A percentile compares a stretch with the other conserved stretches of the same genome.
Evolutionary conservation across 164 flowering plant species (phyloP).

Genomic region (Stephania cephalantha): DNA sequence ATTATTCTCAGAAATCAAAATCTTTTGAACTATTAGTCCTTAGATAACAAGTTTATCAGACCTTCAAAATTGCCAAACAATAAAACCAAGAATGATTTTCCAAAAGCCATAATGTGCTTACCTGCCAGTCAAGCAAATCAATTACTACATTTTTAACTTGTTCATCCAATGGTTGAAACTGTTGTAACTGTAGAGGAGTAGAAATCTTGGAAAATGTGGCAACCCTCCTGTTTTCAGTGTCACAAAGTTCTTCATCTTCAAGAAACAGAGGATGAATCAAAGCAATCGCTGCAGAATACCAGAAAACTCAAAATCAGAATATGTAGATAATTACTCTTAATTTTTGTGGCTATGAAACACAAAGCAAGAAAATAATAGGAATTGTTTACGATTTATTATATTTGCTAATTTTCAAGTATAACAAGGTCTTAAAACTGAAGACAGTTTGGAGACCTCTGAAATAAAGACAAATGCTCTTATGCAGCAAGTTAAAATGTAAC

Average conservation of each 20-base stretch:
- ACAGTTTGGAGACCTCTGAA: neutral
- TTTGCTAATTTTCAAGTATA: neutral
- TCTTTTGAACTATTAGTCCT: too few species aligned
- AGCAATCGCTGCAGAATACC: slow-evolving; percentile 54
- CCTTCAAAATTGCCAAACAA: neutral
- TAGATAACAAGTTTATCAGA: neutral
- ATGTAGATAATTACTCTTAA: neutral
- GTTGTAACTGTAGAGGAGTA: slow-evolving; percentile 50
- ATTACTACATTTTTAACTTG: slow-evolving; percentile 48
- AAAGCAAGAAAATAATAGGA: neutral
- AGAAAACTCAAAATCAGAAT: slow-evolving; percentile 6
- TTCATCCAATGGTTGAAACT: slow-evolving; percentile 39
- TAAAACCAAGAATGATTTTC: neutral
- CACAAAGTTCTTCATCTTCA: slow-evolving; percentile 45
- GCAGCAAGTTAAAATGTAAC: neutral
- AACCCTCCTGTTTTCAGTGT: slow-evolving; percentile 39
- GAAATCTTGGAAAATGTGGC: slow-evolving; percentile 55
- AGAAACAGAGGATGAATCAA: slow-evolving; percentile 58
- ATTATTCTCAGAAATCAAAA: too few species aligned
- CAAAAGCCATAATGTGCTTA: slow-evolving; percentile 16
- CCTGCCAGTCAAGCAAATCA: slow-evolving; percentile 85
- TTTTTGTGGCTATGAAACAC: neutral
- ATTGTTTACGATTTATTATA: neutral
- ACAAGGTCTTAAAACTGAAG: neutral
- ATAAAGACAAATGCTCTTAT: neutral